Conservation (phyloP, 768 basidiomycete species). For the Lyophyllum semitale region DNA sequence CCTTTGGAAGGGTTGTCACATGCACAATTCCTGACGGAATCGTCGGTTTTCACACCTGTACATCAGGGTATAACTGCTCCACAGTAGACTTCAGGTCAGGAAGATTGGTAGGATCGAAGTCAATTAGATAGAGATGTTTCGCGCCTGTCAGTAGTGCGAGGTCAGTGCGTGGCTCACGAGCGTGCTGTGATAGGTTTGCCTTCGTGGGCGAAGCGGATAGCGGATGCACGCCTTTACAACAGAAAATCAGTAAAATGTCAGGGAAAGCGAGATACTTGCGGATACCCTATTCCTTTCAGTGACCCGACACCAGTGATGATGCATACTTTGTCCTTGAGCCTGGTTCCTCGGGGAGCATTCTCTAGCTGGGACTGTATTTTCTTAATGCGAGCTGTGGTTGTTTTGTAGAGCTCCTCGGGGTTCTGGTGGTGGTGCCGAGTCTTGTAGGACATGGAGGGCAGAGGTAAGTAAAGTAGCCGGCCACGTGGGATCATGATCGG, state of each 20-base stretch:
- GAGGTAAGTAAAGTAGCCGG: neutral
- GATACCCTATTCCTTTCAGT: constrained; percentile 86
- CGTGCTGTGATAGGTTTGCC: constrained; percentile 38
- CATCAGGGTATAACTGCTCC: constrained; percentile 66
- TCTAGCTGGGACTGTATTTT: constrained; percentile 71
- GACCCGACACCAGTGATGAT: constrained; percentile 89
- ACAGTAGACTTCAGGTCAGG: constrained; percentile 73
- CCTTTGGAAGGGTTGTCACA: constrained; percentile 44
- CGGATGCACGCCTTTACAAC: constrained; percentile 71
- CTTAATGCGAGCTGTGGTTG: constrained; percentile 65
- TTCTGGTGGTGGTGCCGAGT: constrained; percentile 26
- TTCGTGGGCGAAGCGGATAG: constrained; percentile 79
- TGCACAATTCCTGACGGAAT: neutral
- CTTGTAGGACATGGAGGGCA: constrained; percentile 33
- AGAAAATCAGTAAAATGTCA: too few relatives aligned
- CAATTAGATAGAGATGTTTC: constrained; percentile 75
- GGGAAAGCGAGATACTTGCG: neutral
- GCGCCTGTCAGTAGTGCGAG: constrained; percentile 50
- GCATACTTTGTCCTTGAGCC: constrained; percentile 78
- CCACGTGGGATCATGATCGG: neutral
- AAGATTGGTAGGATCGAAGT: constrained; percentile 65
- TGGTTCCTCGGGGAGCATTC: constrained; percentile 48
- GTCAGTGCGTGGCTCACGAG: neutral
- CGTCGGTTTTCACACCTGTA: constrained; percentile 60
- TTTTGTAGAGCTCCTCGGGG: constrained; percentile 55